Evolutionary conservation across 2,329 filamentous ascomycete genomes (phyloP).

Genomic region (Graphilbum ipis-grandicollis): DNA sequence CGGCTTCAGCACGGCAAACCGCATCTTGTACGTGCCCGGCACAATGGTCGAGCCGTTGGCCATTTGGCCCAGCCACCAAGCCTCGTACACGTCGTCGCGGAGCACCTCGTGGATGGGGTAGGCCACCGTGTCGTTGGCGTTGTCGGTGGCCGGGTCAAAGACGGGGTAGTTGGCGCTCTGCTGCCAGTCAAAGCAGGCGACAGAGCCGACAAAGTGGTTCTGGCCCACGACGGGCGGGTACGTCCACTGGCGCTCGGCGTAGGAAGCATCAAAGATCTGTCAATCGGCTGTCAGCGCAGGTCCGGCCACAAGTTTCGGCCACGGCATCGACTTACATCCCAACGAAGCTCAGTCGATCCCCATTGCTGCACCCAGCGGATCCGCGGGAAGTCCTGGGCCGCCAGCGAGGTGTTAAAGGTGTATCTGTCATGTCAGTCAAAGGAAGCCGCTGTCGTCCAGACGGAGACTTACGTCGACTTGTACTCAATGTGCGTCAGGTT

Average conservation of each 20-base stretch:
- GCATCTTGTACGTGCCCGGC: slow-evolving; percentile 15
- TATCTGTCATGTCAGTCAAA: slow-evolving; percentile 1
- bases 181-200: slow-evolving; percentile 4
- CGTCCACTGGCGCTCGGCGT: slow-evolving; percentile 10
- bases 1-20: slow-evolving; percentile 1
- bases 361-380: slow-evolving; percentile 8
- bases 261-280: slow-evolving; percentile 10
- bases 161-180: background rate
- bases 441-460: background rate
- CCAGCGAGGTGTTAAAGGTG: slow-evolving; percentile 12
- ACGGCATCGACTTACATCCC: slow-evolving; percentile 12
- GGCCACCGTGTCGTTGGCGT: slow-evolving; percentile 5
- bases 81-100: slow-evolving; percentile 5
- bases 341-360: slow-evolving; percentile 12
- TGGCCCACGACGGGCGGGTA: slow-evolving; percentile 12
- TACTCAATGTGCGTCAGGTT: background rate
- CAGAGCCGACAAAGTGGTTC: slow-evolving; percentile 11
- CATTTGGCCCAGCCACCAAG: slow-evolving; percentile 9
- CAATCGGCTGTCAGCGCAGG: background rate
- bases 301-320: background rate
- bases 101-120: slow-evolving; percentile 9
- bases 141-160: slow-evolving; percentile 1
- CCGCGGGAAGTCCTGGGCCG: slow-evolving; percentile 14
- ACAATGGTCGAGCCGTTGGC: slow-evolving; percentile 15
- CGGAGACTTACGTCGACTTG: background rate